Evolutionary conservation across 2,329 filamentous ascomycete genomes (phyloP).

Genomic region (Falciphora oryzae): DNA sequence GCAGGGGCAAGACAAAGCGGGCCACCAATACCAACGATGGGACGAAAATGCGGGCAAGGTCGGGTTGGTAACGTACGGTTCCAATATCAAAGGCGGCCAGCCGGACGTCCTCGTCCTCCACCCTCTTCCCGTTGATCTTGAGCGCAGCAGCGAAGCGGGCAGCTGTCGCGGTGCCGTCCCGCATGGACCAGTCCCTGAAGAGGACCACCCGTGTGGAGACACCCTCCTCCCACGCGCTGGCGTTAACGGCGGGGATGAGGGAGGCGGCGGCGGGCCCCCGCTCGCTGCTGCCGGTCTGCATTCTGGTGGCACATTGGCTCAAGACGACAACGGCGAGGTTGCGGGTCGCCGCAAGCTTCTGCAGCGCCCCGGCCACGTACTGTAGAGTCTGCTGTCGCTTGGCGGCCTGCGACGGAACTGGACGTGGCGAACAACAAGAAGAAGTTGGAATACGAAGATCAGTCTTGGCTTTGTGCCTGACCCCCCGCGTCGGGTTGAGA

Average conservation of each 20-base stretch:
- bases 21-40: background rate
- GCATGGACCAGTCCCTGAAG: slow-evolving; percentile 69
- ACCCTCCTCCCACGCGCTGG: slow-evolving; percentile 73
- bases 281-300: slow-evolving; percentile 47
- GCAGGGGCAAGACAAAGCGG: background rate
- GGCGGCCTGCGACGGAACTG: slow-evolving; percentile 20
- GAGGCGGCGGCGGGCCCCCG: slow-evolving; percentile 47
- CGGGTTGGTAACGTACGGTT: slow-evolving; percentile 29
- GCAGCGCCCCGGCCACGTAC: slow-evolving; percentile 62
- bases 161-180: slow-evolving; percentile 38
- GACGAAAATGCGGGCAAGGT: background rate
- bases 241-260: slow-evolving; percentile 69
- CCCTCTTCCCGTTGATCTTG: slow-evolving; percentile 53
- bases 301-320: slow-evolving; percentile 77
- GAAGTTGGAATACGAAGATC: background rate
- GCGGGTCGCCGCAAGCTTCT: slow-evolving; percentile 67
- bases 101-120: slow-evolving; percentile 33
- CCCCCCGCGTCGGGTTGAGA: no score
- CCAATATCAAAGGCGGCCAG: slow-evolving; percentile 45
- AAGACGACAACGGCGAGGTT: slow-evolving; percentile 70
- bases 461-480: background rate
- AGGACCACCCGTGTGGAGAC: slow-evolving; percentile 68
- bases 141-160: slow-evolving; percentile 58
- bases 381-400: slow-evolving; percentile 49
- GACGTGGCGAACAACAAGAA: background rate